Conservation (phyloP, 2,329 filamentous ascomycete genomes). For the Lecanicillium sp. region DNA sequence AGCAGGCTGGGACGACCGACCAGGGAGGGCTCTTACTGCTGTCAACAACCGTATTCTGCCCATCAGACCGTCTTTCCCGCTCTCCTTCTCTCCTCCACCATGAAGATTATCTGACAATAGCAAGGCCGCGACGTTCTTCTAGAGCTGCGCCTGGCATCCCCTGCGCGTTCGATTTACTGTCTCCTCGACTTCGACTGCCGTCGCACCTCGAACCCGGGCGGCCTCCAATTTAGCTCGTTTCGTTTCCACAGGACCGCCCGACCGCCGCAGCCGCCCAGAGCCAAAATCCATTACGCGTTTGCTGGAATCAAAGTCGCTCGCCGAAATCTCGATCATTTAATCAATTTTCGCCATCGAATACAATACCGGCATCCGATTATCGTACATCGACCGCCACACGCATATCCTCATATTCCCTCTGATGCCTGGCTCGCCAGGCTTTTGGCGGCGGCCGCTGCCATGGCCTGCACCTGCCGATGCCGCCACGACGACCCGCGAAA, state of each 20-base stretch:
- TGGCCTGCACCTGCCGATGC: neutral
- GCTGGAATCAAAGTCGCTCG: too few species aligned
- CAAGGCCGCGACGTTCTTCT: neutral
- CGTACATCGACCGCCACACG: neutral
- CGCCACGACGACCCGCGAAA: neutral
- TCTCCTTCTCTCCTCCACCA: neutral
- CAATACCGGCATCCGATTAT: too few species aligned
- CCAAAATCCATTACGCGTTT: constrained; percentile 5
- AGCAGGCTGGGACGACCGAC: too few species aligned
- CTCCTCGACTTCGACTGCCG: neutral
- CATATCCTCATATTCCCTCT: neutral
- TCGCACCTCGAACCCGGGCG: constrained; percentile 1
- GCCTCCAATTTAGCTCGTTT: constrained; percentile 10
- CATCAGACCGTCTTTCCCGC: neutral
- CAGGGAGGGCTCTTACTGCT: too few species aligned
- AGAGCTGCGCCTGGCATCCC: constrained; percentile 4
- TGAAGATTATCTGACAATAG: constrained; percentile 1
- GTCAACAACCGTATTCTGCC: too few species aligned
- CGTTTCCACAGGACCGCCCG: neutral
- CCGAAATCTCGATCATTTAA: neutral
- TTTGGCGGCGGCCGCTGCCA: constrained; percentile 9
- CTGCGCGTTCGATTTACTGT: neutral
- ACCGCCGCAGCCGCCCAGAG: neutral
- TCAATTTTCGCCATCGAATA: too few species aligned
- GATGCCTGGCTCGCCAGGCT: constrained; percentile 7